Evolutionary conservation across 441 rosid species (phyloP).

Genomic region (Sinapis alba): DNA sequence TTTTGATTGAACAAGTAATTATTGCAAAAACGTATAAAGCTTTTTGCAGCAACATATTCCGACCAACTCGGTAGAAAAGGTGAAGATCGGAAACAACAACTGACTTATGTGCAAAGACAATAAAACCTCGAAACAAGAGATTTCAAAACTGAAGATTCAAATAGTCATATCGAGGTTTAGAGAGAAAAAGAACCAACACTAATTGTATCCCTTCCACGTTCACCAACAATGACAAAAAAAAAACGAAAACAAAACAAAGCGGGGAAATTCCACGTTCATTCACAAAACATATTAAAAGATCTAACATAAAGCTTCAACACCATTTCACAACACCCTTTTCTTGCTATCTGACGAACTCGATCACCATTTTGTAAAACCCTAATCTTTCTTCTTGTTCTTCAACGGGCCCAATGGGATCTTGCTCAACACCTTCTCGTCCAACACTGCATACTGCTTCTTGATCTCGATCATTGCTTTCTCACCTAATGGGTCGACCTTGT

Average conservation of each 20-base stretch:
- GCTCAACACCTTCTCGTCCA: slow-evolving; percentile 55
- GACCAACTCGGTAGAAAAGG: neutral
- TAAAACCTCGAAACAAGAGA: neutral
- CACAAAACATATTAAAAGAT: slow-evolving; percentile 23
- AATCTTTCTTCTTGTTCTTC: slow-evolving; percentile 54
- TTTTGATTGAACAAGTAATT: neutral
- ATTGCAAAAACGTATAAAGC: neutral
- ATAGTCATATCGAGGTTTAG: neutral
- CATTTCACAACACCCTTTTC: slow-evolving; percentile 36
- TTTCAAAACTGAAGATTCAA: neutral
- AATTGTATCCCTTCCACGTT: slow-evolving; percentile 16
- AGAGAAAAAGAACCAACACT: slow-evolving; percentile 4
- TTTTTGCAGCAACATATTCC: neutral
- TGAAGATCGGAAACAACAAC: neutral
- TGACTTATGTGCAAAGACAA: neutral
- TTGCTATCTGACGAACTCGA: neutral
- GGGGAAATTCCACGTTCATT: slow-evolving; percentile 34
- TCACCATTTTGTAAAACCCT: slow-evolving; percentile 23
- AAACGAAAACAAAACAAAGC: neutral
- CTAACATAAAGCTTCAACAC: slow-evolving; percentile 15
- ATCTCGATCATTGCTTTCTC: slow-evolving; percentile 55
- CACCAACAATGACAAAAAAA: slow-evolving; percentile 15
- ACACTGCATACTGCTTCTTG: slow-evolving; percentile 57
- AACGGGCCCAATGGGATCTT: slow-evolving; percentile 52
- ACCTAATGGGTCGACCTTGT: slow-evolving; percentile 53